phyloP scores from a whole-genome alignment of 176 grass and related monocot genomes.

The Rhynchospora pubera region DNA sequence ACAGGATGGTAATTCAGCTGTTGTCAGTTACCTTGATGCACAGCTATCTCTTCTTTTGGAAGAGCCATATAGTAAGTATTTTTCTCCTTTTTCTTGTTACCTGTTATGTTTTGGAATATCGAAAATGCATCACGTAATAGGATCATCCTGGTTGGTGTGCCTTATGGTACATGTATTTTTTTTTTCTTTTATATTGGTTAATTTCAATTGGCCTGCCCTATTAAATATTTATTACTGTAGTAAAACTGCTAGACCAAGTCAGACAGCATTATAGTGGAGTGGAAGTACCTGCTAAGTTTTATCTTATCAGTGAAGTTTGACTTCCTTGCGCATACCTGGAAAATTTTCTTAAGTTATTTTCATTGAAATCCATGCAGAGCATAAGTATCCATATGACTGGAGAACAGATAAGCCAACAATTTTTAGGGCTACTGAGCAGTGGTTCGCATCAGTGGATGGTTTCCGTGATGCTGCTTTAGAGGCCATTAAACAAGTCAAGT shows the following conservation, averaged over 20 bases:
- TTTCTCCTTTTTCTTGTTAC: neutral
- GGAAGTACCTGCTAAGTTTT: neutral
- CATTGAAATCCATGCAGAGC: slow-evolving; percentile 39
- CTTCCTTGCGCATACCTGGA: neutral
- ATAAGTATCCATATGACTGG: slow-evolving; percentile 99
- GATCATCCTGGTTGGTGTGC: neutral
- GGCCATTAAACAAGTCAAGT: slow-evolving; percentile 74
- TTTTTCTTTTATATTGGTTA: neutral
- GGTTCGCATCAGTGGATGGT: slow-evolving; percentile 97
- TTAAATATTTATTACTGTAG: neutral
- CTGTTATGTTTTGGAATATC: neutral
- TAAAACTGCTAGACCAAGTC: neutral
- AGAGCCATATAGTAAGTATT: slow-evolving; percentile 81
- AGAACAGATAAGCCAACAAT: slow-evolving; percentile 98
- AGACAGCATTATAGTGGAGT: neutral
- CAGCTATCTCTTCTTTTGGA: slow-evolving; percentile 64
- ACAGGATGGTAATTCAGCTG: slow-evolving; percentile 68
- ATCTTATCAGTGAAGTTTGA: neutral
- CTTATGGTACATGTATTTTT: neutral
- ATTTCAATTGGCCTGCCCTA: neutral
- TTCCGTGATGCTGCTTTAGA: slow-evolving; percentile 92
- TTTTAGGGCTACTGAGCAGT: slow-evolving; percentile 93
- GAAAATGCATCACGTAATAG: neutral
- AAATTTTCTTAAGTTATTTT: neutral
- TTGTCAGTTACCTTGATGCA: slow-evolving; percentile 71